A percentile compares a stretch with the other conserved stretches of the same genome.
These are phyloP conservation scores for Fonticula alba DNA, from an alignment of 78 protist genomes.

Conservation along the genomic window DNA sequence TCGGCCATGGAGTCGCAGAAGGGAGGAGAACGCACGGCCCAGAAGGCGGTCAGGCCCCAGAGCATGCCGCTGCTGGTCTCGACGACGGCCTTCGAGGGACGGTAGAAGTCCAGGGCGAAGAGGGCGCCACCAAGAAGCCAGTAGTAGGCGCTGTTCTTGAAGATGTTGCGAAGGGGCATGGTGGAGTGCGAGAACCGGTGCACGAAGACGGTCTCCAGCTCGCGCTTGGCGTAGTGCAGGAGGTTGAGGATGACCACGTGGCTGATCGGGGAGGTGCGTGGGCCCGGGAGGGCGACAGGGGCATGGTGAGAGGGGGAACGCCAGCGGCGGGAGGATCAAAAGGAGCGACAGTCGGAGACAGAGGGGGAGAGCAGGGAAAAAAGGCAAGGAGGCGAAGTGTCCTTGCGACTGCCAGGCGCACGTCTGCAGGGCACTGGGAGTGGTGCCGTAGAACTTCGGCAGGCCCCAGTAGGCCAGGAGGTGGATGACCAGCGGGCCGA, in stretches of 20 bases:
- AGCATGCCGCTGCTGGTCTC: not conserved
- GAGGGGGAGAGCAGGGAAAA: too few species aligned
- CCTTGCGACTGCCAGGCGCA: not conserved
- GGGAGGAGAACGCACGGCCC: not conserved
- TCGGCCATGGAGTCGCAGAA: not conserved
- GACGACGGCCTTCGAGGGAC: conserved; percentile 30
- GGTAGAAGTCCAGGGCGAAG: conserved; percentile 37
- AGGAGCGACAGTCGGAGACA: not conserved
- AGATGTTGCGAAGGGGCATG: conserved; percentile 54
- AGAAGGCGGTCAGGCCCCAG: conserved; percentile 15
- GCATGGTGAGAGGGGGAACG: not conserved
- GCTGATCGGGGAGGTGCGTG: not conserved
- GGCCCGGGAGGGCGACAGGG: not conserved
- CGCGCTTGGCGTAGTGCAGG: conserved; percentile 48
- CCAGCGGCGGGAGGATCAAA: not conserved
- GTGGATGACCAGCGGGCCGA: conserved; percentile 46
- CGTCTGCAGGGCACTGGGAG: too few species aligned
- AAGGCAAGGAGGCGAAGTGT: conserved; percentile 16
- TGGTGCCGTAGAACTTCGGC: not conserved
- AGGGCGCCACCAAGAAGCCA: conserved; percentile 46
- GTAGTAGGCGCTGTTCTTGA: conserved; percentile 57
- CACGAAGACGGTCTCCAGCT: conserved; percentile 56
- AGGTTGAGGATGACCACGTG: conserved; percentile 32
- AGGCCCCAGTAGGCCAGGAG: conserved; percentile 26
- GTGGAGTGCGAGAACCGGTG: conserved; percentile 54